Conservation (phyloP, 768 basidiomycete species). For the Pleurotus tuber-regium region DNA sequence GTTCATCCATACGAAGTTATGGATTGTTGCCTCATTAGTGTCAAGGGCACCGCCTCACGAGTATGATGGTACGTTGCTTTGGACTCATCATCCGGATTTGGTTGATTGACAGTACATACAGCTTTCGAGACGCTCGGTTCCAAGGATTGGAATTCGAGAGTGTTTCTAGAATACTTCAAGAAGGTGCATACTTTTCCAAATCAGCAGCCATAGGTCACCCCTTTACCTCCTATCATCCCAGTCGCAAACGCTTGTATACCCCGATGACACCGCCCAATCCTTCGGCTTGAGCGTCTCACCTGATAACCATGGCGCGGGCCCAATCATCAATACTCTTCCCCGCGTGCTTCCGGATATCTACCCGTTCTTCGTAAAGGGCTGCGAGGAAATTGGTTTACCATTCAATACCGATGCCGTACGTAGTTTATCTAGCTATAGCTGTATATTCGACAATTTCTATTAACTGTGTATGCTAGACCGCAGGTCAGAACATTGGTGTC, state of each 20-base stretch:
- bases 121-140: conserved; percentile 15
- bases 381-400: background rate
- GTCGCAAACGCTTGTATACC: conserved; percentile 3
- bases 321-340: conserved; percentile 8
- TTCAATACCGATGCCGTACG: background rate
- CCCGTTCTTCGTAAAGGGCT: background rate
- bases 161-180: conserved; percentile 14
- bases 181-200: conserved; percentile 9
- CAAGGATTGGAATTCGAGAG: conserved; percentile 14
- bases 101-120: background rate
- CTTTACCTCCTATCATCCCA: background rate
- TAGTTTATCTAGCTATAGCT: background rate
- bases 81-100: background rate
- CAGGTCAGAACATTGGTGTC: conserved; percentile 18
- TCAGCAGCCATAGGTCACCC: too few species aligned
- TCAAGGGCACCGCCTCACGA: conserved; percentile 10
- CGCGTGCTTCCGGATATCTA: background rate
- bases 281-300: background rate
- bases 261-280: background rate
- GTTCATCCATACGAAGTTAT: background rate
- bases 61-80: conserved; percentile 10
- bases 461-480: conserved; percentile 3
- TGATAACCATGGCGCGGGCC: conserved; percentile 8
- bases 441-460: background rate
- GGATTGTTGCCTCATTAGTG: background rate